Percentiles rank a stretch among this genome's conserved stretches.
phyloP scores from a whole-genome alignment of 2,329 filamentous ascomycete species.

The Neophaeococcomyces aloes region DNA sequence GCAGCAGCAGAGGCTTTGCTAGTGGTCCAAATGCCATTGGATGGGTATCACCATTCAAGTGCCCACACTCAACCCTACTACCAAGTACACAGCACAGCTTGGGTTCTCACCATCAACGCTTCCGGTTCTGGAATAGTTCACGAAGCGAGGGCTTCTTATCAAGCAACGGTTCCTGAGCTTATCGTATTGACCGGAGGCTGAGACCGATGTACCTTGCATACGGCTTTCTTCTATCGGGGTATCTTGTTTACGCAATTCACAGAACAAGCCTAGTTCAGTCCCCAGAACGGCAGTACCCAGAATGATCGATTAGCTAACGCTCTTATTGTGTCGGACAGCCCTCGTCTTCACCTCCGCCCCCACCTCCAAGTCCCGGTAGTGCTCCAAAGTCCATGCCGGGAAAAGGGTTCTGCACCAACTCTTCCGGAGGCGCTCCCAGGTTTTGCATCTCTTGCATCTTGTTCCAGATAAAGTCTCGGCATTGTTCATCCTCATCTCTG shows the following conservation, averaged over 20 bases:
- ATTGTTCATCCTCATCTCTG: slow-evolving; percentile 66
- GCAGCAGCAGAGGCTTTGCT: no score
- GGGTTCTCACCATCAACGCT: no score
- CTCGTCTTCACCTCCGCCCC: slow-evolving; percentile 48
- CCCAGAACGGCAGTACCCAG: no score
- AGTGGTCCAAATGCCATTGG: no score
- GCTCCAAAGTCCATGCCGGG: slow-evolving; percentile 47
- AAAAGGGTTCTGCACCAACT: slow-evolving; percentile 54
- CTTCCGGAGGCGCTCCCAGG: slow-evolving; percentile 76
- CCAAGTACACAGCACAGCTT: no score
- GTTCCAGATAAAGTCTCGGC: slow-evolving; percentile 89
- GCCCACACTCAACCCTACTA: no score
- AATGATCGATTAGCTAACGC: background rate
- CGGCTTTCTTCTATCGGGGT: background rate
- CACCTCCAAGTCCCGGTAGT: slow-evolving; percentile 52
- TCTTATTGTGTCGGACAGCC: slow-evolving; percentile 53
- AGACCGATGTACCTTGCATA: background rate
- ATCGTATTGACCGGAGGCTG: background rate
- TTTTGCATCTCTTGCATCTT: slow-evolving; percentile 99
- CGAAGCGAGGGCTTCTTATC: no score
- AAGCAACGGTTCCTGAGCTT: background rate
- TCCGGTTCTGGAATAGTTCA: no score
- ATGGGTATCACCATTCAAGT: no score
- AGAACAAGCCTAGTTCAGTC: slow-evolving; percentile 1
- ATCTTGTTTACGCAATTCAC: slow-evolving; percentile 9